Conservation (phyloP, 129 eudicot genomes). For the Arctium lappa region DNA sequence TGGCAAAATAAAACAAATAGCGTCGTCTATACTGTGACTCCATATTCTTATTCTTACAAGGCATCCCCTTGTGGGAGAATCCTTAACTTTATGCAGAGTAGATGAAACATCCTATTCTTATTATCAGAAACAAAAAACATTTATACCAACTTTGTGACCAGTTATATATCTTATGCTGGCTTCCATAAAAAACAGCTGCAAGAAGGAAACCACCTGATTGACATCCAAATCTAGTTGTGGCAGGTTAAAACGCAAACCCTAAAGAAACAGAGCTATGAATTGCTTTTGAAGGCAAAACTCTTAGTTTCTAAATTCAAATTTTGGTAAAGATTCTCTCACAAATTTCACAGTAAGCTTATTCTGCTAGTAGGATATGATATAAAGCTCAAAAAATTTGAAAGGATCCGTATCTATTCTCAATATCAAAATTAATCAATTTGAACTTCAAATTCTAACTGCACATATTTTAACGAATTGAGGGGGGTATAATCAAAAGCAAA, state of each 20-base stretch:
- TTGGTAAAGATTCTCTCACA: slow-evolving; percentile 4
- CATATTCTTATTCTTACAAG: too few species aligned
- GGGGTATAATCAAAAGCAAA: neutral
- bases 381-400: neutral
- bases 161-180: neutral
- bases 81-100: too few species aligned
- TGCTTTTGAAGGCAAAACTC: neutral
- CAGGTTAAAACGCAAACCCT: slow-evolving; percentile 5
- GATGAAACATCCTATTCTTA: neutral
- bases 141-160: neutral
- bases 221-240: neutral
- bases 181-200: neutral
- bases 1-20: too few species aligned
- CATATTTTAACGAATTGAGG: neutral
- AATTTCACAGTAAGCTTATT: neutral
- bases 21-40: too few species aligned
- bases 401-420: neutral
- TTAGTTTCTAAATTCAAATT: neutral
- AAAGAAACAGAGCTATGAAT: neutral
- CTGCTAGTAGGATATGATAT: neutral
- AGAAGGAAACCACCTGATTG: neutral
- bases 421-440: neutral
- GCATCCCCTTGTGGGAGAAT: neutral
- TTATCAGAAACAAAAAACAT: neutral
- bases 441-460: neutral